Evolutionary conservation across 2,329 filamentous ascomycete species (phyloP).

Genomic region (Botryotinia convoluta): DNA sequence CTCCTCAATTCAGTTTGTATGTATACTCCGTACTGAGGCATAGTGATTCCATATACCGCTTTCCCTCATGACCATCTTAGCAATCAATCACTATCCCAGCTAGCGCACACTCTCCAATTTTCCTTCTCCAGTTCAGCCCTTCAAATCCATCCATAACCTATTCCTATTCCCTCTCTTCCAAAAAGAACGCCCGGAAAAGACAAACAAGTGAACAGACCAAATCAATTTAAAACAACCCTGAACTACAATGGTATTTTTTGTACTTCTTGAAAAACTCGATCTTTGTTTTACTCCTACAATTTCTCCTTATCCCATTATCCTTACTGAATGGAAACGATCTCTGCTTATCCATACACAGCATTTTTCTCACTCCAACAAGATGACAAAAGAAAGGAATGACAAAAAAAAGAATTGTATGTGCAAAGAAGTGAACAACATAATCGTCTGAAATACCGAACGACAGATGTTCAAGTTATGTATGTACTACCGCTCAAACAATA

Average conservation of each 20-base stretch:
- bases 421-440: neutral
- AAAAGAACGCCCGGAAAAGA: neutral
- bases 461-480: neutral
- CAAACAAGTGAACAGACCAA: neutral
- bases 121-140: neutral
- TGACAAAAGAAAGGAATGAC: neutral
- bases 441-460: neutral
- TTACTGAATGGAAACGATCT: neutral
- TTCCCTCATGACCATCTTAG: neutral
- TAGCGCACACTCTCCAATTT: neutral
- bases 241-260: slow-evolving; percentile 9
- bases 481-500: neutral
- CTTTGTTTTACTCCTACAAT: neutral
- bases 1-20: neutral
- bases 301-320: too few species aligned
- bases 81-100: neutral
- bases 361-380: neutral
- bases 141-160: neutral
- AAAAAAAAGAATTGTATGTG: slow-evolving; percentile 2
- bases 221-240: slow-evolving; percentile 12
- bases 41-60: neutral
- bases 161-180: neutral
- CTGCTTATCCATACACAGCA: neutral
- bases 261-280: neutral
- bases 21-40: neutral